Base-by-base conservation (phyloP, 1,284 basidiomycete genomes). In the Ustilago shanxiensis region DNA sequence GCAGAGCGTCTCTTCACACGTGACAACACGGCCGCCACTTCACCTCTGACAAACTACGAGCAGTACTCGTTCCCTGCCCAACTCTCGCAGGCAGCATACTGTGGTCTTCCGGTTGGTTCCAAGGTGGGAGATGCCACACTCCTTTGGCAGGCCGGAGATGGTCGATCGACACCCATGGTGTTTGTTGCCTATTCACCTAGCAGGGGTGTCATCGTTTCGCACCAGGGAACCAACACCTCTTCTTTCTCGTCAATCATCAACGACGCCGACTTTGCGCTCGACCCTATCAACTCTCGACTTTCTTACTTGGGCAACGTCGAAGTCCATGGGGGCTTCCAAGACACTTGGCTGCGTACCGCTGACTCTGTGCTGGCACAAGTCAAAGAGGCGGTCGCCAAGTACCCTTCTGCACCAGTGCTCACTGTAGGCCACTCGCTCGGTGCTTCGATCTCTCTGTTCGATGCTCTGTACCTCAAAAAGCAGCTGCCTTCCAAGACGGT, bases 391-490 rank as follows among this genome's bases (percentile, higher is more conserved):
- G 66, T 75, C 45, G 20, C 59, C n/a, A 18, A 49, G 2, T 60
- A 80, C 59, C 73, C 76, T 1, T 74, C 72, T 18, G 35, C 71
- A 13, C 22, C 57, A 20, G 64, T 83, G 7, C 66, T 81, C 28
- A 63, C 80, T 14, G 64, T 77, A 6, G 81, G 82, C 13, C 82
- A 83, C 68, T 83, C 81, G 37, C 76, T 83, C 22, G 81, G 82
- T 29, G 82, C 79, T n/a, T 49, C 79, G 13, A 76, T 83, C 50
- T 68, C 73, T 24, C 66, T 79, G 8, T 52, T 81, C 24, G 76
- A 79, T 22, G 67, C 79, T 6, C 72, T 77, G 18, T 79, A 79
- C 54, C 62, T 83, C 50, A 61, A 77, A 35, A 62, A 73, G 44
- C 63, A 67, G 55, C 59, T 70, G 45, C 63, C 62, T 4, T 70